Evolutionary conservation across 1,284 basidiomycete genomes (phyloP).

Genomic region (Moesziomyces parantarcticus): DNA sequence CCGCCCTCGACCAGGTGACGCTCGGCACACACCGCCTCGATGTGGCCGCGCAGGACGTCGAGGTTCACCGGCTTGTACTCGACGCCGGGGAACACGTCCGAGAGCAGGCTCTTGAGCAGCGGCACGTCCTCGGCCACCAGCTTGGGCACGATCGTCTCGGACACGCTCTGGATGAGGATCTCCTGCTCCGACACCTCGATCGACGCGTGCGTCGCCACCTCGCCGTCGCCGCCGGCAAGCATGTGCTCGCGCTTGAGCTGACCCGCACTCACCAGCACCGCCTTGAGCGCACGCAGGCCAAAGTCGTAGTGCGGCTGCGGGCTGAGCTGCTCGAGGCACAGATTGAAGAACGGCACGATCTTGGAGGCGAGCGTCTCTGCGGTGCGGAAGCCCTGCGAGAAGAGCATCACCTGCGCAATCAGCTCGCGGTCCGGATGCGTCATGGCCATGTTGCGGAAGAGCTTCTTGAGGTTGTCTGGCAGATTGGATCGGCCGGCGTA

Average conservation of each 20-base stretch:
- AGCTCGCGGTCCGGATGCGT: constrained; percentile 96
- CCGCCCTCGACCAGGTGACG: constrained; percentile 85
- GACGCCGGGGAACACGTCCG: constrained; percentile 97
- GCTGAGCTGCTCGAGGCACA: constrained; percentile 95
- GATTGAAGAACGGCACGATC: constrained; percentile 98
- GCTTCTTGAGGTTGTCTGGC: constrained; percentile 91
- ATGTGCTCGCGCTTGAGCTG: constrained; percentile 86
- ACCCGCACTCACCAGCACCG: constrained; percentile 95
- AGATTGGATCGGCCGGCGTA: constrained; percentile 97
- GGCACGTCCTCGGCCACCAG: constrained; percentile 97
- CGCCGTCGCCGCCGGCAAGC: constrained; percentile 29
- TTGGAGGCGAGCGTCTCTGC: constrained; percentile 95
- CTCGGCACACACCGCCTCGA: constrained; percentile 86
- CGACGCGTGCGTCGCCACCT: constrained; percentile 12
- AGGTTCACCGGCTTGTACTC: constrained; percentile 90
- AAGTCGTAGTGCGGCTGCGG: constrained; percentile 99
- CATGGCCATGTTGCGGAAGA: constrained; percentile 99
- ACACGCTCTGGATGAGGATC: constrained; percentile 98
- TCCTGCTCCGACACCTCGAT: constrained; percentile 83
- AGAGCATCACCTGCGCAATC: constrained; percentile 98
- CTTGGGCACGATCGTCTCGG: constrained; percentile 98
- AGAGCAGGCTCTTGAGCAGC: constrained; percentile 88
- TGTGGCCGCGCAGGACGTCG: constrained; percentile 83
- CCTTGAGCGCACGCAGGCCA: constrained; percentile 95
- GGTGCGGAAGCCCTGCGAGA: constrained; percentile 98